These are phyloP conservation scores for Gypsophila paniculata DNA, from an alignment of 179 eudicot species.

Conservation along the genomic window DNA sequence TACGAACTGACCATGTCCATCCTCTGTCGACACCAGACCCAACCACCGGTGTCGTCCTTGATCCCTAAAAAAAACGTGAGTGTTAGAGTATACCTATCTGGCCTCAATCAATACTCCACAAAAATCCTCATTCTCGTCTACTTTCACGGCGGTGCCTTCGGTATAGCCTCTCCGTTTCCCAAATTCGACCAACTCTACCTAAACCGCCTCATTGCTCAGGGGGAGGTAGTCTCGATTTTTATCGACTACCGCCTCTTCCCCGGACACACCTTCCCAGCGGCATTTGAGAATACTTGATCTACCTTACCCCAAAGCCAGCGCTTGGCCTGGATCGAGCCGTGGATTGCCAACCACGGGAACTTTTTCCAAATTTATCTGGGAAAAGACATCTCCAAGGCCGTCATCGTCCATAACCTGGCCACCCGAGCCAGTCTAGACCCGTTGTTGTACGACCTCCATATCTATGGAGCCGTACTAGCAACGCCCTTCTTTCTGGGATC, in stretches of 20 bases:
- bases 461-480: conserved; percentile 11
- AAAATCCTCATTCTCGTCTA: conserved; percentile 44
- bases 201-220: conserved; percentile 20
- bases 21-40: no score
- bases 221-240: conserved; percentile 31
- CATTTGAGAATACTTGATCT: conserved; percentile 42
- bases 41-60: no score
- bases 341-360: no score
- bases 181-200: conserved; percentile 20
- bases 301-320: conserved; percentile 19
- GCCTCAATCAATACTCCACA: conserved; percentile 2
- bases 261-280: conserved; percentile 35
- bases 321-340: conserved; percentile 9
- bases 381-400: no score
- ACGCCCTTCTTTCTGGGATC: conserved; percentile 28
- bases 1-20: no score
- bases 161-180: conserved; percentile 41
- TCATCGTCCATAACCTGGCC: conserved; percentile 30
- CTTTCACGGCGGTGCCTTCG: conserved; percentile 56
- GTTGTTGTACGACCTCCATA: not conserved
- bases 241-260: conserved; percentile 49
- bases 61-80: no score
- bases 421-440: conserved; percentile 15
- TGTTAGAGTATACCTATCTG: conserved; percentile 33
- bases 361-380: no score